Evolutionary conservation across 768 basidiomycete genomes (phyloP).

Genomic region (Russula abietina): DNA sequence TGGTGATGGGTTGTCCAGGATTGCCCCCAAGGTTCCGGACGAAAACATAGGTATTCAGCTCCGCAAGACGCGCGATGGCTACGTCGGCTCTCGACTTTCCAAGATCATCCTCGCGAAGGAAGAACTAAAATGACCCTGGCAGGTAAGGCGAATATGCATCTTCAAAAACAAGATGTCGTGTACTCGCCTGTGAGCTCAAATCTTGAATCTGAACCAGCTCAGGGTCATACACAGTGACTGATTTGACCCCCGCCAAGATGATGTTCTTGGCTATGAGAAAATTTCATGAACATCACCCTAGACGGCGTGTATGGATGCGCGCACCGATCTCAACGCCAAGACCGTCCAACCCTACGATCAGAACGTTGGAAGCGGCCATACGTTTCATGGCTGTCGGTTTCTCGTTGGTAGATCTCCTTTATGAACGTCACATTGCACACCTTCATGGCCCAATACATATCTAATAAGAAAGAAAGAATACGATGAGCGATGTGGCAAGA

Average conservation of each 20-base stretch:
- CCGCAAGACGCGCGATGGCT: conserved; percentile 82
- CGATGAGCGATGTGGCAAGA: conserved; percentile 19
- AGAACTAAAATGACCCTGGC: conserved; percentile 58
- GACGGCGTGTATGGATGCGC: conserved; percentile 7
- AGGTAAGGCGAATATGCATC: conserved; percentile 1
- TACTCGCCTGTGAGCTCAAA: conserved; percentile 80
- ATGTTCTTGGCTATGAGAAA: conserved; percentile 95
- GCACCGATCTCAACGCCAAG: conserved; percentile 92
- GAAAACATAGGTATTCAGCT: conserved; percentile 94
- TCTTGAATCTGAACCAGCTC: conserved; percentile 84
- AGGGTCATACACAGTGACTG: conserved; percentile 92
- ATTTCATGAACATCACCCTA: conserved; percentile 9
- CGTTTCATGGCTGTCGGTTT: conserved; percentile 85
- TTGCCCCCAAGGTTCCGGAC: conserved; percentile 79
- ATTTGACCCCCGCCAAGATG: conserved; percentile 93
- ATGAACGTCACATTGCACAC: conserved; percentile 36
- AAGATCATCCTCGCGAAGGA: conserved; percentile 80
- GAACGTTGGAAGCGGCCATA: conserved; percentile 94
- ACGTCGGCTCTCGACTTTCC: conserved; percentile 85
- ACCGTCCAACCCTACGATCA: conserved; percentile 88
- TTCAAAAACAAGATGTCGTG: neutral
- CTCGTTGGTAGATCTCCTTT: neutral
- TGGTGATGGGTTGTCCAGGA: conserved; percentile 68
- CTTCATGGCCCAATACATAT: conserved; percentile 96
- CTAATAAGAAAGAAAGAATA: conserved; percentile 36